Base-by-base conservation (phyloP, 495 filamentous ascomycete genomes). In the Daldinia decipiens region DNA sequence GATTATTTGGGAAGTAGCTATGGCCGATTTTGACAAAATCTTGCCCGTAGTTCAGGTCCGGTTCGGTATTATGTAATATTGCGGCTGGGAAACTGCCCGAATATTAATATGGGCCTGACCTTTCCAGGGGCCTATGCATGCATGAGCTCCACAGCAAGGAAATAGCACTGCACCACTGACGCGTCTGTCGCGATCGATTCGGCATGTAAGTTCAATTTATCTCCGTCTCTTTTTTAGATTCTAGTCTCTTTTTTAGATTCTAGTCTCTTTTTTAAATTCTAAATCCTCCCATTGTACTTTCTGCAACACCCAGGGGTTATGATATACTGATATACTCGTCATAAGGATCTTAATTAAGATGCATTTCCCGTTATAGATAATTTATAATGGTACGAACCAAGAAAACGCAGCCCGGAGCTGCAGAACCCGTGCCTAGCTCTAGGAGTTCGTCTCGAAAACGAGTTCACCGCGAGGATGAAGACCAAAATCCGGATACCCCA, bases 361-460 rank as follows among this genome's bases (percentile, higher is more conserved):
- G 26, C 4, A 31, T 24, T 29, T 53, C 5, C 19, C 13, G 9
- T 40, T 6, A 67, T 51, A 21, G 27, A 36, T 54, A 68, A 45
- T 62, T 51, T 39, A 71, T 47, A 32, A 78, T 79, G 67, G 78
- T 78, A 43, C 75, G 75, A 21, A 67, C 72, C 21, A 80, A 76
- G 43, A 74, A 54, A 51, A 50, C 64, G 38, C 65, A 67, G 68
- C 58, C 62, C 24, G 5, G 38, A 64, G 60, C 54, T 73, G 73
- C 62, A 59, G 53, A 62, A 71, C 59, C 57, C 39, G 64, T 19
- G 31, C 55, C 59, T 60, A 65, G 17, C 55, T 62, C 27, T 59
- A 69, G 40, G 50, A 67, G 55, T 51, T 72, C 68, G 53, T 45
- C 61, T 39, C 76, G 61, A 58, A 79, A 76, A 59, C 76, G 71